These are phyloP conservation scores for Colletotrichum acutatum DNA, from an alignment of 2,329 filamentous ascomycete genomes.

Conservation along the genomic window DNA sequence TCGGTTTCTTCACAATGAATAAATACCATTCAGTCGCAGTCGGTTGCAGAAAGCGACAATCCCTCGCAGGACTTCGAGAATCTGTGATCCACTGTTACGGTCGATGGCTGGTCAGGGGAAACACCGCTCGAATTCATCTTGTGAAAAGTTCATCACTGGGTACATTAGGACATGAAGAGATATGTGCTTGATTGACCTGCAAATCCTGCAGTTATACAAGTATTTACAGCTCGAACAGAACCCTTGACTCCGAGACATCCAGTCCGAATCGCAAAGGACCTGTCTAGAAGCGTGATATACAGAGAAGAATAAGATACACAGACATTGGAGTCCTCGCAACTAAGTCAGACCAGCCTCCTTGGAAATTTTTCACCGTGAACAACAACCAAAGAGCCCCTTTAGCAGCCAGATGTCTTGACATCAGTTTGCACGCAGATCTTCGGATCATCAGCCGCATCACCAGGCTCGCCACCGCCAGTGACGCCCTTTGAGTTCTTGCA, in stretches of 20 bases:
- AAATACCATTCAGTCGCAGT: neutral
- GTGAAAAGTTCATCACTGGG: slow-evolving; percentile 12
- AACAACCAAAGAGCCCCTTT: neutral
- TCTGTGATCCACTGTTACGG: neutral
- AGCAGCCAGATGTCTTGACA: slow-evolving; percentile 31
- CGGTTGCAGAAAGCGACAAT: no score
- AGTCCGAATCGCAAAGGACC: neutral
- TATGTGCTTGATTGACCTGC: slow-evolving; percentile 21
- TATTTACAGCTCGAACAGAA: slow-evolving; percentile 17
- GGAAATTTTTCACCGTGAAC: neutral
- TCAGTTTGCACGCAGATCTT: slow-evolving; percentile 11
- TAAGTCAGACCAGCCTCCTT: neutral
- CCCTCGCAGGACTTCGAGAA: neutral
- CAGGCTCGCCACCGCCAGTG: slow-evolving; percentile 47
- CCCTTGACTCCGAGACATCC: neutral
- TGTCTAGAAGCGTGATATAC: neutral
- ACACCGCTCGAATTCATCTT: neutral
- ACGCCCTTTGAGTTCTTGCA: slow-evolving; percentile 47
- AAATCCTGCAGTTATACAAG: neutral
- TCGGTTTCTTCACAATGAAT: neutral
- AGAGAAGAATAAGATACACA: neutral
- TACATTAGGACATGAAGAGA: slow-evolving; percentile 30
- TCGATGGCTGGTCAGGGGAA: neutral
- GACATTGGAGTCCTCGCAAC: no score
- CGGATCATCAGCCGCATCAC: slow-evolving; percentile 12